phyloP scores from a whole-genome alignment of 106 monocot species.

The Cymbidium sinense region DNA sequence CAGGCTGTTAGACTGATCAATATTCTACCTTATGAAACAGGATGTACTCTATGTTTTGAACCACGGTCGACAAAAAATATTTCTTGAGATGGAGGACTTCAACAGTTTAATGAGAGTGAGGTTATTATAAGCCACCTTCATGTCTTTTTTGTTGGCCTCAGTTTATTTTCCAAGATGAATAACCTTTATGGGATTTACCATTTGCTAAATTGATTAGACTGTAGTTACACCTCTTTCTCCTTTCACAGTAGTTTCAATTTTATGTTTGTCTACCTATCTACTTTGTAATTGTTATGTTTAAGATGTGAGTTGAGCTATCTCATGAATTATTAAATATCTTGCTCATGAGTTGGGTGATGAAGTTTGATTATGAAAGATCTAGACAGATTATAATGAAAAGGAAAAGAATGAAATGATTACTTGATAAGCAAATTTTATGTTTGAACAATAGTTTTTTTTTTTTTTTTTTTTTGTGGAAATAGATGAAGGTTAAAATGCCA shows the following conservation, averaged over 20 bases:
- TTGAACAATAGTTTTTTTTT: too few relatives aligned
- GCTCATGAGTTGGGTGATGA: too few relatives aligned
- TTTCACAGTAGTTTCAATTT: too few relatives aligned
- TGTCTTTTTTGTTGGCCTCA: neutral
- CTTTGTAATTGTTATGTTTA: neutral
- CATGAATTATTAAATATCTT: too few relatives aligned
- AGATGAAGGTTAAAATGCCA: too few relatives aligned
- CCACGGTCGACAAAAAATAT: slow-evolving; percentile 2
- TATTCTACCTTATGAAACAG: slow-evolving; percentile 16
- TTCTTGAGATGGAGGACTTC: slow-evolving; percentile 20
- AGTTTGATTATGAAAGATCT: too few relatives aligned
- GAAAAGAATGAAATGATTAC: too few relatives aligned
- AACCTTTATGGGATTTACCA: neutral
- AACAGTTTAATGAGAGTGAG: slow-evolving; percentile 43
- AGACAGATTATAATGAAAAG: too few relatives aligned
- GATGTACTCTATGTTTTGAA: slow-evolving; percentile 3
- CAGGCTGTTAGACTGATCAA: neutral
- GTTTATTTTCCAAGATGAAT: neutral
- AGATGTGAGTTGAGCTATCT: too few relatives aligned
- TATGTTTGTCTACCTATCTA: neutral
- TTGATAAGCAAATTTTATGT: too few relatives aligned
- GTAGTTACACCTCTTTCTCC: too few relatives aligned
- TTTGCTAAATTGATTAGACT: neutral
- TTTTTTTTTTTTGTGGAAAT: too few relatives aligned
- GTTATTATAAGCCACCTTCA: slow-evolving; percentile 14